Evolutionary conservation across 2,329 filamentous ascomycete genomes (phyloP).

Genomic region (Pyrenophora tritici-repentis): DNA sequence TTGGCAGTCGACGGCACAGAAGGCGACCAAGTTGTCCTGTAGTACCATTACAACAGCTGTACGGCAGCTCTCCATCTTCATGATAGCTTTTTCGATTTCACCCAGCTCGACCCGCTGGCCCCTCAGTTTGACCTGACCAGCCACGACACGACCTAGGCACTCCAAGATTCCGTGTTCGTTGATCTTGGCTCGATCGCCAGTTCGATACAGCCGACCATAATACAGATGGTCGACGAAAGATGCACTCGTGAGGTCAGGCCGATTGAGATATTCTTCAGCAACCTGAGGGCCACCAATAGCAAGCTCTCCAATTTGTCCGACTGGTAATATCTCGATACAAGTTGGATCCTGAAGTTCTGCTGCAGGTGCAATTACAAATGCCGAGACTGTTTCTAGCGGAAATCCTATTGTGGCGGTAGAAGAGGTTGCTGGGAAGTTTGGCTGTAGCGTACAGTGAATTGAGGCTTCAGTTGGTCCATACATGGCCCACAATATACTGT

Average conservation of each 20-base stretch:
- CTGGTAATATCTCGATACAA: slow-evolving; percentile 61
- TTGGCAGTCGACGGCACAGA: slow-evolving; percentile 63
- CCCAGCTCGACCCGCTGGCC: slow-evolving; percentile 83
- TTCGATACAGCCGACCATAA: slow-evolving; percentile 77
- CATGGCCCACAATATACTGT: slow-evolving; percentile 84
- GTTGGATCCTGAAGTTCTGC: slow-evolving; percentile 19
- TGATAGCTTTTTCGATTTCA: slow-evolving; percentile 52
- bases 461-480: slow-evolving; percentile 92
- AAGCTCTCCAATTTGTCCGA: slow-evolving; percentile 76
- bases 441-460: slow-evolving; percentile 84
- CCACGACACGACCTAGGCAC: slow-evolving; percentile 77
- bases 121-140: slow-evolving; percentile 83
- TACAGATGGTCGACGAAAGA: slow-evolving; percentile 70
- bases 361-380: slow-evolving; percentile 66
- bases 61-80: slow-evolving; percentile 54
- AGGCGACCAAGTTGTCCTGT: slow-evolving; percentile 71
- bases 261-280: slow-evolving; percentile 80
- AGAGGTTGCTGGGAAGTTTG: slow-evolving; percentile 61
- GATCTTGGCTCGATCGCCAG: slow-evolving; percentile 80
- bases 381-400: slow-evolving; percentile 80
- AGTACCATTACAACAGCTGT: slow-evolving; percentile 70
- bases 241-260: slow-evolving; percentile 71
- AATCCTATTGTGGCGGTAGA: slow-evolving; percentile 73
- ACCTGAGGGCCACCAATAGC: slow-evolving; percentile 81
- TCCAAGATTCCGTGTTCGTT: slow-evolving; percentile 72